These are phyloP conservation scores for Bauhinia variegata DNA, from an alignment of 306 rosid species.

Conservation along the genomic window DNA sequence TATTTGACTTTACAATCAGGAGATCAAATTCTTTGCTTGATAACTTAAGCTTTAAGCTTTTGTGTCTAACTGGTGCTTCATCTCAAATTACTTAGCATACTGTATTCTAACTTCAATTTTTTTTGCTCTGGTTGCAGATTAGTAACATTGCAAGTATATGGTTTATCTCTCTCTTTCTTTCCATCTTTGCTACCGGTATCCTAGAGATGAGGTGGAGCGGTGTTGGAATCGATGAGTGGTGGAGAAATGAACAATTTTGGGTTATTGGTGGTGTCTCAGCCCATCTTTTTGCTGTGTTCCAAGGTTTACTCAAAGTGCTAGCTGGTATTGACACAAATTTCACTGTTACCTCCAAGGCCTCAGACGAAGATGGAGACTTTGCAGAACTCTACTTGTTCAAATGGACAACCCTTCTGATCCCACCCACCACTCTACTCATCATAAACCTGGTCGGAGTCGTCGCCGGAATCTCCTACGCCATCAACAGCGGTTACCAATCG, in stretches of 20 bases:
- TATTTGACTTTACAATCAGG: too few relatives aligned
- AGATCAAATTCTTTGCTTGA: too few relatives aligned
- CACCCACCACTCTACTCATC: slow-evolving; percentile 90
- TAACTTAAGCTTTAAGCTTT: too few relatives aligned
- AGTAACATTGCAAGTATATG: slow-evolving; percentile 96
- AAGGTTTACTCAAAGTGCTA: slow-evolving; percentile 93
- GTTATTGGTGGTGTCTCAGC: slow-evolving; percentile 96
- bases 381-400: slow-evolving; percentile 89
- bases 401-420: slow-evolving; percentile 96
- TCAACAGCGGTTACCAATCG: slow-evolving; percentile 95
- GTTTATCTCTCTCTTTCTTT: slow-evolving; percentile 92
- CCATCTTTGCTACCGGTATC: slow-evolving; percentile 95
- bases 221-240: slow-evolving; percentile 95
- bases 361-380: slow-evolving; percentile 91
- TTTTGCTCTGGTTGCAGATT: slow-evolving; percentile 64
- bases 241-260: slow-evolving; percentile 99
- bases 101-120: neutral
- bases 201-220: slow-evolving; percentile 99
- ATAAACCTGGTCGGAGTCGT: slow-evolving; percentile 93
- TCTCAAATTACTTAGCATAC: neutral
- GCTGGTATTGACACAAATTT: slow-evolving; percentile 97
- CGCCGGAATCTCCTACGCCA: slow-evolving; percentile 89
- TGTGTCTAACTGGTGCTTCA: too few relatives aligned
- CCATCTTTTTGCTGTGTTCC: slow-evolving; percentile 90
- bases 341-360: slow-evolving; percentile 96